These are phyloP conservation scores for Saprolegnia diclina DNA, from an alignment of 352 stramenopile species.

Conservation along the genomic window DNA sequence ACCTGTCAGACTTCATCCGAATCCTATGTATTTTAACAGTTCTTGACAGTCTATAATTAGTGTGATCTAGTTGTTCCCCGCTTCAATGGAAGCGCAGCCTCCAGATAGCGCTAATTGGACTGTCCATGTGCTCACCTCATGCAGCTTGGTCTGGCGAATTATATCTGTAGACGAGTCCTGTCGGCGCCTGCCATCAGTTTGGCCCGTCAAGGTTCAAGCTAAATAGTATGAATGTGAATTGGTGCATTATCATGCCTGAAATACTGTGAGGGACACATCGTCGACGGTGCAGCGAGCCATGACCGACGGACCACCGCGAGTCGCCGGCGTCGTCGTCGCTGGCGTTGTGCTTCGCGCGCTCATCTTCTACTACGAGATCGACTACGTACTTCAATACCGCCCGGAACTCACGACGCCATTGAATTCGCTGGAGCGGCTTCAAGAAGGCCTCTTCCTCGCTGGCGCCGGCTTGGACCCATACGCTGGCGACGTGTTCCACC, in stretches of 20 bases:
- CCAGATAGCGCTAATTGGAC: background rate
- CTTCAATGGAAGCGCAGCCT: background rate
- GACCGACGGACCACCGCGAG: background rate
- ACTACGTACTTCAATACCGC: constrained; percentile 24
- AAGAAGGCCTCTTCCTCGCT: constrained; percentile 57
- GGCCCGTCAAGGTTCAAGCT: too few species aligned
- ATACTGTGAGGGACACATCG: background rate
- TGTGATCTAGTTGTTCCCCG: too few species aligned
- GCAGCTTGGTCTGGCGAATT: too few species aligned
- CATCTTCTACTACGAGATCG: constrained; percentile 10
- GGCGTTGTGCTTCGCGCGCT: constrained; percentile 4
- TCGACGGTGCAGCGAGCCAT: too few species aligned
- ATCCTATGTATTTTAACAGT: too few species aligned
- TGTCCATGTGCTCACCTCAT: background rate
- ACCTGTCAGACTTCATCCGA: too few species aligned
- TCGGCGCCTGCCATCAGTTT: too few species aligned
- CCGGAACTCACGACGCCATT: constrained; percentile 63
- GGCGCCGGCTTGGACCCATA: constrained; percentile 49
- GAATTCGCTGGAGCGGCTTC: constrained; percentile 54
- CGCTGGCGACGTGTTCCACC: constrained; percentile 73
- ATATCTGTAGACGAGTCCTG: too few species aligned
- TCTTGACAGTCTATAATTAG: too few species aligned
- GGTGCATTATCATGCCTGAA: too few species aligned
- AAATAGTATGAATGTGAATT: too few species aligned
- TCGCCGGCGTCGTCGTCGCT: constrained; percentile 2